Conservation (phyloP, 2,329 filamentous ascomycete genomes). For the Phialocephala subalpina region DNA sequence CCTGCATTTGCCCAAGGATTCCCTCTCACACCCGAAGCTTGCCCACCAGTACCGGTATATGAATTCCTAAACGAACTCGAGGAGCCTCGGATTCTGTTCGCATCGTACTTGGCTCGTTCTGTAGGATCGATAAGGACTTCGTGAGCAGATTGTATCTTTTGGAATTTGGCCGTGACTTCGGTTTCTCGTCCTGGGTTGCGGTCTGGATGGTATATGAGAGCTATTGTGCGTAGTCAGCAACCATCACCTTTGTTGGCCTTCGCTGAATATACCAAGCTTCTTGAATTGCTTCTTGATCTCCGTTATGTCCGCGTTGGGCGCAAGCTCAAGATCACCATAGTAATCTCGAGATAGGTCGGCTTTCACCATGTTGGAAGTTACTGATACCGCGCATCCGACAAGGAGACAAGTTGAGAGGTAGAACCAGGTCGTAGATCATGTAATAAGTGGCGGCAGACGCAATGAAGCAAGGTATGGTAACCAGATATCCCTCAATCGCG, state of each 20-base stretch:
- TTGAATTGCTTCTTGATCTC: constrained; percentile 76
- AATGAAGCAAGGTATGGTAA: not conserved
- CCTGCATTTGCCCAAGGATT: constrained; percentile 45
- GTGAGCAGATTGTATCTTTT: constrained; percentile 74
- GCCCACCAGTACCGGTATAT: constrained; percentile 29
- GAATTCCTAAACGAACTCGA: constrained; percentile 25
- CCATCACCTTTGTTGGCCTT: not conserved
- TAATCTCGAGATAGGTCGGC: constrained; percentile 58
- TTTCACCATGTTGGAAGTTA: constrained; percentile 41
- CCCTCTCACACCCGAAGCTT: constrained; percentile 38
- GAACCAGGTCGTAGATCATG: constrained; percentile 3
- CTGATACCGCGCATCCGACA: not conserved
- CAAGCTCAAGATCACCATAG: constrained; percentile 72
- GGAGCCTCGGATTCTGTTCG: constrained; percentile 31
- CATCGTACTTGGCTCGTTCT: constrained; percentile 45
- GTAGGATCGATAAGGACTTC: constrained; percentile 63
- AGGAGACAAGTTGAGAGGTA: not conserved
- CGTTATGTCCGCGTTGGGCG: constrained; percentile 62
- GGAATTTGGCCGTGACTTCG: constrained; percentile 73
- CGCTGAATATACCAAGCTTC: constrained; percentile 60
- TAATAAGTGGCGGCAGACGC: constrained; percentile 5
- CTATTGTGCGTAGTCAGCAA: constrained; percentile 46
- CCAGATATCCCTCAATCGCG: constrained; percentile 7
- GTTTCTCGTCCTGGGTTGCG: constrained; percentile 73
- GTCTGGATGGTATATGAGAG: constrained; percentile 74